Conservation (phyloP, 1,139 yeast species). For the Candida sojae region DNA sequence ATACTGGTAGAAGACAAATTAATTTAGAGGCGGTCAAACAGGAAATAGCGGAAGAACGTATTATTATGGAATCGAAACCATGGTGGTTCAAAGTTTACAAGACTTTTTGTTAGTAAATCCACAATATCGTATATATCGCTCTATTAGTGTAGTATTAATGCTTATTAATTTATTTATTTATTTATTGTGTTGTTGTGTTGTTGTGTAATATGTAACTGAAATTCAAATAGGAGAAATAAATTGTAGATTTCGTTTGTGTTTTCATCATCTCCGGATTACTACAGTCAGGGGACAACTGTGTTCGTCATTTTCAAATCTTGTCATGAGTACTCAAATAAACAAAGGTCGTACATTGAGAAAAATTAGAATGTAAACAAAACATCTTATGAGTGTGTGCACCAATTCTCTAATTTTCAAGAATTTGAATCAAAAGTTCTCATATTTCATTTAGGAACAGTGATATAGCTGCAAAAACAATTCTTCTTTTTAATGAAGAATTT, state of each 20-base stretch:
- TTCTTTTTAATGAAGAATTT: too few relatives aligned
- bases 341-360: too few relatives aligned
- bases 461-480: too few relatives aligned
- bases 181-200: neutral
- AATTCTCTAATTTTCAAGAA: too few relatives aligned
- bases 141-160: neutral
- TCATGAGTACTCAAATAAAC: too few relatives aligned
- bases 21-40: conserved; percentile 40
- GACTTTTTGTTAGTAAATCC: conserved; percentile 21
- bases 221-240: neutral
- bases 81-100: conserved; percentile 24
- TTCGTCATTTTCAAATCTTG: too few relatives aligned
- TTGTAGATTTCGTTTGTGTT: neutral
- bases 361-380: too few relatives aligned
- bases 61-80: conserved; percentile 22
- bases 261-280: too few relatives aligned
- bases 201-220: neutral
- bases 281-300: too few relatives aligned
- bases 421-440: too few relatives aligned
- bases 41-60: conserved; percentile 37
- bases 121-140: neutral
- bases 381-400: too few relatives aligned
- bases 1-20: conserved; percentile 44
- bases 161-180: neutral
- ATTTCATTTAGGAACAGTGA: too few relatives aligned